Conservation (phyloP, 768 basidiomycete genomes). For the Suillus cothurnatus region DNA sequence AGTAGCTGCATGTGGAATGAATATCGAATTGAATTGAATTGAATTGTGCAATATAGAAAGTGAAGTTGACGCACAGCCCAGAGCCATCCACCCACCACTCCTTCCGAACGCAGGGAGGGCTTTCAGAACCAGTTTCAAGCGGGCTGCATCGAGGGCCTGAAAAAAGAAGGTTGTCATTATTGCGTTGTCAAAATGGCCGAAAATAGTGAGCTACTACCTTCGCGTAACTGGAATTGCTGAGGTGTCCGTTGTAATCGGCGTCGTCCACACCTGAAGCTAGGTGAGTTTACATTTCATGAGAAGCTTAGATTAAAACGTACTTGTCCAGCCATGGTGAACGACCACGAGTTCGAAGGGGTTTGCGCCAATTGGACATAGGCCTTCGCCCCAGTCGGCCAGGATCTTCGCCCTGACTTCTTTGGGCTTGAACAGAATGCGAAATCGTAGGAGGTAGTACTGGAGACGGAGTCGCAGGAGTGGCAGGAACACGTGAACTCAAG, state of each 20-base stretch:
- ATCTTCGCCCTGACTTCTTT: slow-evolving; percentile 32
- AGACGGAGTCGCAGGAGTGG: slow-evolving; percentile 43
- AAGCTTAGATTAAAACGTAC: slow-evolving; percentile 35
- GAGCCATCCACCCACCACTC: slow-evolving; percentile 61
- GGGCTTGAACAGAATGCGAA: slow-evolving; percentile 42
- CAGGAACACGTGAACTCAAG: slow-evolving; percentile 54
- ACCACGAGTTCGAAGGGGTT: slow-evolving; percentile 53
- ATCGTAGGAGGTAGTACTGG: slow-evolving; percentile 33
- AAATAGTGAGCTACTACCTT: slow-evolving; percentile 45
- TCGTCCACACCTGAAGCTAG: slow-evolving; percentile 60
- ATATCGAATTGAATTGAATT: no score
- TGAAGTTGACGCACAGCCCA: slow-evolving; percentile 40
- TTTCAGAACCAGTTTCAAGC: slow-evolving; percentile 49
- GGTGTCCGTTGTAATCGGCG: slow-evolving; percentile 70
- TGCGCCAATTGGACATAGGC: slow-evolving; percentile 52
- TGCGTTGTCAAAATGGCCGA: no score
- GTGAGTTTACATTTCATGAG: slow-evolving; percentile 6
- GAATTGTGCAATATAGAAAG: not conserved
- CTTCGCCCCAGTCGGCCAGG: slow-evolving; percentile 48
- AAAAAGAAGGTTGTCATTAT: not conserved
- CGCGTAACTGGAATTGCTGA: slow-evolving; percentile 82
- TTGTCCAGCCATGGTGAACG: slow-evolving; percentile 52
- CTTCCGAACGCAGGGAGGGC: slow-evolving; percentile 60
- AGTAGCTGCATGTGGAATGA: slow-evolving; percentile 44
- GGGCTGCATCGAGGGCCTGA: slow-evolving; percentile 48